Evolutionary conservation across 2,329 filamentous ascomycete genomes (phyloP), one percentile per base, ranked within the genome.

Genomic region (Fusarium albidum): DNA sequence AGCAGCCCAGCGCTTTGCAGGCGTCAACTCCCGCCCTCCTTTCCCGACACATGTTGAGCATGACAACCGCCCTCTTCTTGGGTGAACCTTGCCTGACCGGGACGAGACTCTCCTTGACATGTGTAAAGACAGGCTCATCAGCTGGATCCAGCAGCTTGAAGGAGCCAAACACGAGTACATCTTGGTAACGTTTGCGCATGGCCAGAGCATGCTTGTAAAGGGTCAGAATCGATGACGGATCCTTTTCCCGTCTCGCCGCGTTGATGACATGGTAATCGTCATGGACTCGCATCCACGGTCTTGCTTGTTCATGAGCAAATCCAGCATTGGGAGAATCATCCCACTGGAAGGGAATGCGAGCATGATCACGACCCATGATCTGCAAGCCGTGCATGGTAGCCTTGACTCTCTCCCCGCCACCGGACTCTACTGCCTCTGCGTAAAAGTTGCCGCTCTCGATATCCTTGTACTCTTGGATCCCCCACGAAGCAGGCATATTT

Each of bases 251-350:
- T 3, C 67, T 68, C 0, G 75, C 76, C 3, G 81, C 85, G 52
- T 90, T 91, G 65, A 86, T 77, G 2, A 73, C 65, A 3, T 61
- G 61, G 62, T 83, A 86, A 26, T 81, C 76, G 15, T 87, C 82
- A 60, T 89, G 85, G 2, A 86, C 80, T 3, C 82, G 77, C 84
- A 90, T 90, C 88, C 88, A 91, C 0, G 88, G 85, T 57, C 77
- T 78, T 1, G 66, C 67, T 0, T 51, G 59, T 0, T 50, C 59
- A 12, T 65, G 61, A 0, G 84, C 82, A 69, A 91, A 91, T 0
- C 88, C 88, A 0, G 83, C 84, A 55, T 88, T 79, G 0, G 79
- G 71, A 0, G 75, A 73, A 2, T 71, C 76, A 45, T 81, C 79
- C 88, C 88, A 91, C 45, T 88, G 86, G 68, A 91, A 83, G 0